phyloP scores from a whole-genome alignment of 176 grass and related monocot genomes.

The Alopecurus myosuroides region DNA sequence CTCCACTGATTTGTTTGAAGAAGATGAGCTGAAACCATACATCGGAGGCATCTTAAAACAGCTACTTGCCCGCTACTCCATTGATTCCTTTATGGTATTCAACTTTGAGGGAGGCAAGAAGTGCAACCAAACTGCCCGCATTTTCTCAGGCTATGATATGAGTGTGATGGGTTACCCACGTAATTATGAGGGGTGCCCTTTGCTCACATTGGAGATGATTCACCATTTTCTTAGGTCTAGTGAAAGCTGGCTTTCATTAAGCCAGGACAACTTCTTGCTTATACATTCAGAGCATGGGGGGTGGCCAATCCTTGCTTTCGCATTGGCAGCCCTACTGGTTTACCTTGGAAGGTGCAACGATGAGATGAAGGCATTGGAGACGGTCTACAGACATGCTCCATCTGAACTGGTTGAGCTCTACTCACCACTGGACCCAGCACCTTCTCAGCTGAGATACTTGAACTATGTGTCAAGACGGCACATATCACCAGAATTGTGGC shows the following conservation, averaged over 20 bases:
- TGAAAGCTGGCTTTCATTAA: conserved; percentile 87
- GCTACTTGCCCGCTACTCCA: conserved; percentile 57
- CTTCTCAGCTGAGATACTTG: conserved; percentile 95
- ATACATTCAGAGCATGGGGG: conserved; percentile 79
- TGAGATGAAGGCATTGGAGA: conserved; percentile 72
- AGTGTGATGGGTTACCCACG: conserved; percentile 83
- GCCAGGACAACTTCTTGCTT: conserved; percentile 71
- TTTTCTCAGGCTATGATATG: conserved; percentile 75
- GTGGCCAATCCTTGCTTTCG: conserved; percentile 84
- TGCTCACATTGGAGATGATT: conserved; percentile 86
- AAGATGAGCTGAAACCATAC: conserved; percentile 59
- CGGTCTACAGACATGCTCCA: conserved; percentile 65
- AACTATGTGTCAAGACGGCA: conserved; percentile 74
- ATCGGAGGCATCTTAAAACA: conserved; percentile 70
- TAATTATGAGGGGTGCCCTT: conserved; percentile 84
- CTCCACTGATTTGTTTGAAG: conserved; percentile 63
- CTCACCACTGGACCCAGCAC: conserved; percentile 66
- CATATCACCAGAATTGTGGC: conserved; percentile 57
- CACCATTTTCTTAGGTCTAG: conserved; percentile 93
- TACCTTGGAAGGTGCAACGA: conserved; percentile 57
- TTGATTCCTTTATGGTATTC: conserved; percentile 88
- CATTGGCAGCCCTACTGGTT: conserved; percentile 76
- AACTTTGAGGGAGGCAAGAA: conserved; percentile 71
- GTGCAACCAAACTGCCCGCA: conserved; percentile 59
- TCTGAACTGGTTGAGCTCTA: conserved; percentile 63